Evolutionary conservation across 2,329 filamentous ascomycete genomes (phyloP).

Genomic region (Fusarium virguliforme): DNA sequence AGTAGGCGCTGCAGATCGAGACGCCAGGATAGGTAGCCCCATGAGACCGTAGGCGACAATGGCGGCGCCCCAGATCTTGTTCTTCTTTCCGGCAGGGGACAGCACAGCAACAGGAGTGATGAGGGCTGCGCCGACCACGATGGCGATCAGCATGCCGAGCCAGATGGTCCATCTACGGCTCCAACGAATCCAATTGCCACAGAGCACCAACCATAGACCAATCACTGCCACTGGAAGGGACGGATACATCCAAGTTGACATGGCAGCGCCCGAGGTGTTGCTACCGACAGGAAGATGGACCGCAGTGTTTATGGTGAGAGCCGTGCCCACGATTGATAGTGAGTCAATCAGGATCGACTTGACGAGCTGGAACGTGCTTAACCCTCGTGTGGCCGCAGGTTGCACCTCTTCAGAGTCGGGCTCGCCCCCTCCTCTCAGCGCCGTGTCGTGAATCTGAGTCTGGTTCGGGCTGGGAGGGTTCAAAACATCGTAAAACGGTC

Average conservation of each 20-base stretch:
- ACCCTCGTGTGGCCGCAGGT: not conserved
- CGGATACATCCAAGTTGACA: conserved; percentile 2
- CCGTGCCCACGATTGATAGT: not conserved
- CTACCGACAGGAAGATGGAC: not conserved
- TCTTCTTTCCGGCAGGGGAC: not conserved
- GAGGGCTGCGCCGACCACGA: not conserved
- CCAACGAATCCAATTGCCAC: conserved; percentile 4
- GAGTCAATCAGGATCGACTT: conserved; percentile 4
- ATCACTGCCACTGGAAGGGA: conserved; percentile 2
- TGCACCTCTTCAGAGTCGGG: not conserved
- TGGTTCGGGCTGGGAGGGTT: not conserved
- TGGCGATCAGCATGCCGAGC: not conserved
- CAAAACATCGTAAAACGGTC: conserved; percentile 3
- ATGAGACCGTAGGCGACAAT: not conserved
- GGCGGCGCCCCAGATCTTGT: not conserved
- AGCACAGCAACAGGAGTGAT: not conserved
- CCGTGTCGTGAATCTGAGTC: not conserved
- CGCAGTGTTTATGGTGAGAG: conserved; percentile 3
- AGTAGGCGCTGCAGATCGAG: not conserved
- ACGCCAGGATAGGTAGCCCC: not conserved
- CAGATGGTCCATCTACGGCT: conserved; percentile 2
- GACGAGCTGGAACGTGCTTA: conserved; percentile 1
- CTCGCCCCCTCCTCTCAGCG: not conserved
- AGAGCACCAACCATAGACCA: not conserved
- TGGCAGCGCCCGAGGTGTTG: not conserved